Evolutionary conservation across 345 rosid species (phyloP).

Genomic region (Melaleuca quinquenervia): DNA sequence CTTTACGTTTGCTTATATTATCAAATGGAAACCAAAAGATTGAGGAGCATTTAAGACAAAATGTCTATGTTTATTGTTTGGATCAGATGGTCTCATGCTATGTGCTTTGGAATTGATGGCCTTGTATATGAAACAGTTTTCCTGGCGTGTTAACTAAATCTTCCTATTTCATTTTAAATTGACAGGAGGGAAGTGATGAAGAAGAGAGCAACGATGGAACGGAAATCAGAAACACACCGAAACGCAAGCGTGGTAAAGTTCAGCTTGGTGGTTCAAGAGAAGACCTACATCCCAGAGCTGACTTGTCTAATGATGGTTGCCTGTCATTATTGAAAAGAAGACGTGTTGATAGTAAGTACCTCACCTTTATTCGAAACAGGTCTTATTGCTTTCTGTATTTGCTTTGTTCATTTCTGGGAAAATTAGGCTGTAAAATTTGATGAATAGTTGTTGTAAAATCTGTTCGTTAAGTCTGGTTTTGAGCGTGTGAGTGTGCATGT

Average conservation of each 20-base stretch:
- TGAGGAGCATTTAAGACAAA: not conserved
- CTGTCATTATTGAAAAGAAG: constrained; percentile 68
- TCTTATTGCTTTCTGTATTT: not conserved
- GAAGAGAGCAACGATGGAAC: constrained; percentile 49
- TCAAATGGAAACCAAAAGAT: not conserved
- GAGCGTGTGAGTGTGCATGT: not conserved
- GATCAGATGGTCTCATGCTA: not conserved
- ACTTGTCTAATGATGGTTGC: constrained; percentile 54
- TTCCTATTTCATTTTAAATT: not conserved
- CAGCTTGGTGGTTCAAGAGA: constrained; percentile 40
- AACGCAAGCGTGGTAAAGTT: constrained; percentile 51
- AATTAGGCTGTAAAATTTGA: not conserved
- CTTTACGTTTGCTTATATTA: not conserved
- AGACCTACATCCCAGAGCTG: constrained; percentile 24
- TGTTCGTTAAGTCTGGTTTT: not conserved
- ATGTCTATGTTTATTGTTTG: not conserved
- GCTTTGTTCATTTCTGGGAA: not conserved
- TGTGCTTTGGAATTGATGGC: not conserved
- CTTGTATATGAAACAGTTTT: not conserved
- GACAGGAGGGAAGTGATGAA: constrained; percentile 79
- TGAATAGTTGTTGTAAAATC: not conserved
- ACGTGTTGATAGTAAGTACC: constrained; percentile 41
- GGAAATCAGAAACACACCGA: constrained; percentile 36
- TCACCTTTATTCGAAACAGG: not conserved
- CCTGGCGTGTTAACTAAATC: not conserved